These are phyloP conservation scores for Hypoxylon rickii DNA, from an alignment of 495 filamentous ascomycete species.

Conservation along the genomic window DNA sequence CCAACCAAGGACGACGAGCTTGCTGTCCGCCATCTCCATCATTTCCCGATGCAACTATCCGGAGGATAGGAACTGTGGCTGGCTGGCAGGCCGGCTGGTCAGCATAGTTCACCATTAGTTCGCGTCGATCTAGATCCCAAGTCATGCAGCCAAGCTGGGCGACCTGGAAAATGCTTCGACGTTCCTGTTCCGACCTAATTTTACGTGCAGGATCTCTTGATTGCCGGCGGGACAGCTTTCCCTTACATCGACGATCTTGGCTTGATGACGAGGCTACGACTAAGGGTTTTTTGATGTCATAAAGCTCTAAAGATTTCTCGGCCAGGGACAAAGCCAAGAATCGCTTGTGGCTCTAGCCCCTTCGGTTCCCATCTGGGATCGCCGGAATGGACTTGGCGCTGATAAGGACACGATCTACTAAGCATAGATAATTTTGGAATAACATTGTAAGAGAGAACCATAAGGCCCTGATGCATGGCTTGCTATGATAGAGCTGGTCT, in stretches of 20 bases:
- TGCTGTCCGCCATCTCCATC: not conserved
- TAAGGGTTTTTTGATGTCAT: constrained; percentile 23
- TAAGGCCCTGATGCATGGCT: not conserved
- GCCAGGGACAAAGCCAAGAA: constrained; percentile 20
- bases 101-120: constrained; percentile 21
- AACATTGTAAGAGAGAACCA: constrained; percentile 2
- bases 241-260: constrained; percentile 14
- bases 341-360: constrained; percentile 22
- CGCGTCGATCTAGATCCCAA: constrained; percentile 27
- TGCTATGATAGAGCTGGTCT: constrained; percentile 10
- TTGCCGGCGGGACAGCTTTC: constrained; percentile 12
- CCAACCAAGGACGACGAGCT: too few species aligned
- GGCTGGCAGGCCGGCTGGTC: not conserved
- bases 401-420: constrained; percentile 17
- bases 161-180: constrained; percentile 19
- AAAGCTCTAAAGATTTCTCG: constrained; percentile 1
- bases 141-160: constrained; percentile 27
- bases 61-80: constrained; percentile 20
- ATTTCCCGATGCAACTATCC: constrained; percentile 19
- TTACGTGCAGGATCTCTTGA: constrained; percentile 24
- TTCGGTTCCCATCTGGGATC: constrained; percentile 5
- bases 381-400: constrained; percentile 20
- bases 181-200: constrained; percentile 20
- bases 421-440: not conserved
- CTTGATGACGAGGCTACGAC: constrained; percentile 15